Percentiles rank a stretch among this genome's conserved stretches.
Evolutionary conservation across 2,329 filamentous ascomycete species (phyloP).

Genomic region (Alternaria metachromatica): DNA sequence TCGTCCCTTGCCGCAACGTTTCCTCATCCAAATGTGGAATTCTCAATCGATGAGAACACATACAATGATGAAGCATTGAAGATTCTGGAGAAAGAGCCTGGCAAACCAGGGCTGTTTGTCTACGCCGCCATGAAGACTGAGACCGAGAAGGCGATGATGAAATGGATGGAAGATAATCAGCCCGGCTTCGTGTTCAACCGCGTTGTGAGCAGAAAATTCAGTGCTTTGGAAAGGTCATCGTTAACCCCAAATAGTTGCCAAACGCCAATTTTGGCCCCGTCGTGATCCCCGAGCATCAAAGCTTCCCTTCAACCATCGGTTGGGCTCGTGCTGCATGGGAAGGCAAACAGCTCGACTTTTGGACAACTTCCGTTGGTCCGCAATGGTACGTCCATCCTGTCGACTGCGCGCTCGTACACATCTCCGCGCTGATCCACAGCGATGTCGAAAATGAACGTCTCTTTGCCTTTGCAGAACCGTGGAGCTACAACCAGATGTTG

Average conservation of each 20-base stretch:
- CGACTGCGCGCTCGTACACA: slow-evolving; percentile 57
- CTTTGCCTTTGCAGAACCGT: slow-evolving; percentile 60
- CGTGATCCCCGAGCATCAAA: slow-evolving; percentile 45
- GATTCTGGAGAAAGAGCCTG: slow-evolving; percentile 31
- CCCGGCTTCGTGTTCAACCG: slow-evolving; percentile 55
- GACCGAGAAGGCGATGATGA: slow-evolving; percentile 56
- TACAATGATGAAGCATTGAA: slow-evolving; percentile 50
- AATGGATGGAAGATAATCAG: slow-evolving; percentile 53
- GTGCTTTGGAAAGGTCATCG: background rate
- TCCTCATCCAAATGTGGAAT: slow-evolving; percentile 44
- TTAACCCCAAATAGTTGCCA: slow-evolving; percentile 30
- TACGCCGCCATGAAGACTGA: slow-evolving; percentile 58
- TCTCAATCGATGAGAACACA: slow-evolving; percentile 41
- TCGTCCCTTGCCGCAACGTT: slow-evolving; percentile 48
- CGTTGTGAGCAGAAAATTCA: slow-evolving; percentile 21
- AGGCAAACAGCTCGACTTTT: slow-evolving; percentile 43
- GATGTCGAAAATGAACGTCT: slow-evolving; percentile 59
- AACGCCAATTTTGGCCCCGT: slow-evolving; percentile 48
- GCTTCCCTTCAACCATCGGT: slow-evolving; percentile 35
- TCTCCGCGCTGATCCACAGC: slow-evolving; percentile 58
- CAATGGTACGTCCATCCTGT: slow-evolving; percentile 33
- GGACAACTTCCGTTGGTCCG: slow-evolving; percentile 5
- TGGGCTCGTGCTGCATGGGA: slow-evolving; percentile 34
- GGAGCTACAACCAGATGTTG: slow-evolving; percentile 56
- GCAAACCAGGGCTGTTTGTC: slow-evolving; percentile 32